Conservation (phyloP, 345 rosid species). For the Eucalyptus decipiens region DNA sequence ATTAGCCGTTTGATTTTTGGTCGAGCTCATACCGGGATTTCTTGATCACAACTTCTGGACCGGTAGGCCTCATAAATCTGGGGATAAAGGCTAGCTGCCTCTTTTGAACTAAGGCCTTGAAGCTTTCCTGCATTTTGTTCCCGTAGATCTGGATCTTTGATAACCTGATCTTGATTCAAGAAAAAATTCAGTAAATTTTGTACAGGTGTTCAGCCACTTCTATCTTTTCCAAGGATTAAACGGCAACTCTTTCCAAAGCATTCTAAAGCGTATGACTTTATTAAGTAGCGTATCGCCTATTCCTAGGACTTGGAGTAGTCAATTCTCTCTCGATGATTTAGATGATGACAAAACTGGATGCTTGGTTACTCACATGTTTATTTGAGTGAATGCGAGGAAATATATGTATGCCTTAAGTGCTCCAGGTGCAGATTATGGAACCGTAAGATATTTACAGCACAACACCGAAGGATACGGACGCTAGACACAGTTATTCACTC, state of each 20-base stretch:
- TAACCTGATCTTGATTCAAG: not conserved
- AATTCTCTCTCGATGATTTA: not conserved
- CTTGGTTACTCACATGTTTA: not conserved
- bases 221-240: not conserved
- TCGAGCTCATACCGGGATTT: not conserved
- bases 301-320: not conserved
- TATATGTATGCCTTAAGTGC: not conserved
- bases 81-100: not conserved
- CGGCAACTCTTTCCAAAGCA: not conserved
- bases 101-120: not conserved
- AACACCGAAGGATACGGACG: not conserved
- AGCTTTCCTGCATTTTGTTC: conserved; percentile 7
- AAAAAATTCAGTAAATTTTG: not conserved
- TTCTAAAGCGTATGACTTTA: not conserved
- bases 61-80: not conserved
- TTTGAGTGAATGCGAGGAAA: not conserved
- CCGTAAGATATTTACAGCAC: not conserved
- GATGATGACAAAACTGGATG: not conserved
- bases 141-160: conserved; percentile 1
- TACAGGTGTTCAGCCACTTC: not conserved
- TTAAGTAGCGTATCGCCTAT: not conserved
- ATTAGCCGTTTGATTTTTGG: not conserved
- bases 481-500: not conserved
- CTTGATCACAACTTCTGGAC: not conserved
- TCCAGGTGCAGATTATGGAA: not conserved